Percentiles rank a stretch among this genome's conserved stretches.
Evolutionary conservation across 805 yeast genomes (phyloP).

Genomic region (Kuraishia hungarica): DNA sequence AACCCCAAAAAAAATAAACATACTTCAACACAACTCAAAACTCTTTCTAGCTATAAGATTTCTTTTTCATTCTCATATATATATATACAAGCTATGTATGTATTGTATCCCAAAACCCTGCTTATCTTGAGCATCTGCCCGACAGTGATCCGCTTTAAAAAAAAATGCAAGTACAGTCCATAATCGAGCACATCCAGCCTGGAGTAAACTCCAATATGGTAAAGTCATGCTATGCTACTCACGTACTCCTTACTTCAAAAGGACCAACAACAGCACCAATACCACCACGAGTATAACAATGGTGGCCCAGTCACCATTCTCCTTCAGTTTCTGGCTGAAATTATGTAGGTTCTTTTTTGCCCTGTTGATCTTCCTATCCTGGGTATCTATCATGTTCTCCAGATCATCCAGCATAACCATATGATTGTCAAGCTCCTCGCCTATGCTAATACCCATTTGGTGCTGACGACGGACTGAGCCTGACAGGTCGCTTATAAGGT

Average conservation of each 20-base stretch:
- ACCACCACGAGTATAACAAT: conserved; percentile 35
- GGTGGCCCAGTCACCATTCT: conserved; percentile 41
- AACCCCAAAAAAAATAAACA: background rate
- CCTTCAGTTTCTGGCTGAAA: conserved; percentile 31
- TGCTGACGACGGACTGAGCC: conserved; percentile 34
- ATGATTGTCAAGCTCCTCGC: conserved; percentile 39
- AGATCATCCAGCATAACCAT: conserved; percentile 39
- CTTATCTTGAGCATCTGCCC: no score
- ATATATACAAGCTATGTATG: no score
- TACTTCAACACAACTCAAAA: background rate
- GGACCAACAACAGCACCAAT: conserved; percentile 31
- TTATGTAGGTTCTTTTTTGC: conserved; percentile 31
- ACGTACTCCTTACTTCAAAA: conserved; percentile 20
- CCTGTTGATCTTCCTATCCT: conserved; percentile 29
- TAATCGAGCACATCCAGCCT: no score
- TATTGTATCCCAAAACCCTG: no score
- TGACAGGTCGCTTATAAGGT: conserved; percentile 29
- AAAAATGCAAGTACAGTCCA: background rate
- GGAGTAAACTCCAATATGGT: no score
- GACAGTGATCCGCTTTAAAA: no score
- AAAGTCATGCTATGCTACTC: no score
- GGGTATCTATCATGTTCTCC: conserved; percentile 34
- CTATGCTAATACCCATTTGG: conserved; percentile 35
- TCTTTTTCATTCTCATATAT: no score
- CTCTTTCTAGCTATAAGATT: no score